A percentile compares a stretch with the other conserved stretches of the same genome.
These are phyloP conservation scores for Podospora didyma DNA, from an alignment of 495 filamentous ascomycete genomes.

Conservation along the genomic window DNA sequence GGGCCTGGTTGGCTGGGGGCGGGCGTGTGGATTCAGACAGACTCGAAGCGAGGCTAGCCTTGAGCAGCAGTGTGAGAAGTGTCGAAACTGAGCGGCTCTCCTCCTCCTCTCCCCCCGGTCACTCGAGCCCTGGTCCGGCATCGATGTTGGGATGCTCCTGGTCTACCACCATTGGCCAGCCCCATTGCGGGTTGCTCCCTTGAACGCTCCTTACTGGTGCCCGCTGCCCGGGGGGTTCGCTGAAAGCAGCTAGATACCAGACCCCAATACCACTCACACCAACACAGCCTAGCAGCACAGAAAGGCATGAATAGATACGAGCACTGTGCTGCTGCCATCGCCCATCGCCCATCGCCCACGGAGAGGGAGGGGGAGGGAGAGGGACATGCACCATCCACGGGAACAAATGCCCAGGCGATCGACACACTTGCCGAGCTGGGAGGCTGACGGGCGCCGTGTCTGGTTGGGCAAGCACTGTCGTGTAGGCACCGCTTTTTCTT, in stretches of 20 bases:
- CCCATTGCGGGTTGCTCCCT: constrained; percentile 4
- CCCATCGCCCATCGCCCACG: neutral
- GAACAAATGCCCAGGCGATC: neutral
- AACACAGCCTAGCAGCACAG: neutral
- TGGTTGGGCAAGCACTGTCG: neutral
- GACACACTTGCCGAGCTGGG: neutral
- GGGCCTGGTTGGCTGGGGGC: neutral
- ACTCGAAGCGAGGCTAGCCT: neutral
- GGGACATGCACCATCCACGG: neutral
- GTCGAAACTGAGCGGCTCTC: neutral
- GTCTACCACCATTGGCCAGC: neutral
- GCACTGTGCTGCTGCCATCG: neutral
- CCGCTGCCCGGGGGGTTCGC: neutral
- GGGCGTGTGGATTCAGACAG: neutral
- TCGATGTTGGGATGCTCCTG: neutral
- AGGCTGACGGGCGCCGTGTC: no score
- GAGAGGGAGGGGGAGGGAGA: neutral
- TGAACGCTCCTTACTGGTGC: neutral
- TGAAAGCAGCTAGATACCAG: neutral
- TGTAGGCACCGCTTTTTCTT: neutral
- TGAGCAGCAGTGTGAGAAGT: neutral
- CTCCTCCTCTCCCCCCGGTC: neutral
- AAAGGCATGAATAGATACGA: neutral
- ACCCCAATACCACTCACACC: neutral
- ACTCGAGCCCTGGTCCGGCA: neutral